Conservation (phyloP, 257 asterid genomes). For the Solanum verrucosum region DNA sequence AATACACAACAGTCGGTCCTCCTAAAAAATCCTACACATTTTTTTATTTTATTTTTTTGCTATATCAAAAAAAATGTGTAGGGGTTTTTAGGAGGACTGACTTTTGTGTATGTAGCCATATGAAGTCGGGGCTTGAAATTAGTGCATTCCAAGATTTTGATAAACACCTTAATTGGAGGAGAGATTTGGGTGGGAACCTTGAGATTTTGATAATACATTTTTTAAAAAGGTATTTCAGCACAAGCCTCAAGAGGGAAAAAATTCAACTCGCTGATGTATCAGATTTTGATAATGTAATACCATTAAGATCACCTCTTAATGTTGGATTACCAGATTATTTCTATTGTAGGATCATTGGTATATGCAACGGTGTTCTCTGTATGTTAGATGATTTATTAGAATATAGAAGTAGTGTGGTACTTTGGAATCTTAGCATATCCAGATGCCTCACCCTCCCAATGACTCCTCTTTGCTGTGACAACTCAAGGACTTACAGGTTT, state of each 20-base stretch:
- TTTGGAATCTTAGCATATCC: slow-evolving; percentile 28
- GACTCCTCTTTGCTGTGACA: background rate
- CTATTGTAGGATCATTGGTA: slow-evolving; percentile 12
- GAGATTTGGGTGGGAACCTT: background rate
- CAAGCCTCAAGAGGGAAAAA: too few relatives aligned
- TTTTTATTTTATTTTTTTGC: too few relatives aligned
- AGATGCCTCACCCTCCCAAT: slow-evolving; percentile 10
- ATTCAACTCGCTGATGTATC: too few relatives aligned
- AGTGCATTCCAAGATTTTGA: background rate
- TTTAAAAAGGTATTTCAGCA: too few relatives aligned
- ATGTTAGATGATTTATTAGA: slow-evolving; percentile 14
- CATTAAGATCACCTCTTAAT: background rate
- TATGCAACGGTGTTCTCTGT: slow-evolving; percentile 21
- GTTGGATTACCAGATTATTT: slow-evolving; percentile 1
- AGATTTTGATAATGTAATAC: background rate
- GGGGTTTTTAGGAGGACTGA: background rate
- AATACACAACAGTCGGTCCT: too few relatives aligned
- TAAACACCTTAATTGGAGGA: slow-evolving; percentile 1
- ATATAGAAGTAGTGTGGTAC: background rate
- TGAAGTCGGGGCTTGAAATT: background rate
- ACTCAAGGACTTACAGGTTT: background rate
- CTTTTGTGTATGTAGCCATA: background rate
- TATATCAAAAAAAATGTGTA: background rate
- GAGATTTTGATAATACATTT: background rate
- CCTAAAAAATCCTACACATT: too few relatives aligned